Evolutionary conservation across 768 basidiomycete species (phyloP).

Genomic region (Phylloporus rhodoxanthus): DNA sequence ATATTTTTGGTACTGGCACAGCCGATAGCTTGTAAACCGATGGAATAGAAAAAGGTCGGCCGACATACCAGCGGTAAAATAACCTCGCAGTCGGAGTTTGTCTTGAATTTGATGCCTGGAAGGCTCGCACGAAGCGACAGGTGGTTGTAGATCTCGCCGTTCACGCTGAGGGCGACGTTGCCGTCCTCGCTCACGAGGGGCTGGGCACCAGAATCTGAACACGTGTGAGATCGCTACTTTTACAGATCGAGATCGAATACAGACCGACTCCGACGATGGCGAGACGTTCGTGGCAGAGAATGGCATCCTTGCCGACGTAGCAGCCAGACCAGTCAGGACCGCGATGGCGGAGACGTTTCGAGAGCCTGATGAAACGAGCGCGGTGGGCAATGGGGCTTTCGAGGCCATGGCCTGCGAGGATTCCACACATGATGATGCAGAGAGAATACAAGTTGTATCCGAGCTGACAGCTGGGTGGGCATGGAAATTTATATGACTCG

Average conservation of each 20-base stretch:
- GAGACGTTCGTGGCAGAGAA: slow-evolving; percentile 92
- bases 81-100: slow-evolving; percentile 96
- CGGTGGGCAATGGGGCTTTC: slow-evolving; percentile 66
- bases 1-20: slow-evolving; percentile 71
- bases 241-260: slow-evolving; percentile 19
- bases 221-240: background rate
- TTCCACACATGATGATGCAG: slow-evolving; percentile 73
- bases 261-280: slow-evolving; percentile 97
- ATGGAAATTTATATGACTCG: background rate
- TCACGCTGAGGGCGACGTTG: slow-evolving; percentile 81
- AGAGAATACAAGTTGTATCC: background rate
- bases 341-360: slow-evolving; percentile 86
- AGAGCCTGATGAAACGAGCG: slow-evolving; percentile 72
- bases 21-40: background rate
- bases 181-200: slow-evolving; percentile 85
- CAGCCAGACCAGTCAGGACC: slow-evolving; percentile 99
- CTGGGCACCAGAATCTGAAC: slow-evolving; percentile 89
- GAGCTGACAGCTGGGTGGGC: background rate
- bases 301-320: slow-evolving; percentile 72
- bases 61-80: slow-evolving; percentile 80
- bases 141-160: slow-evolving; percentile 99
- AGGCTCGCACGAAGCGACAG: slow-evolving; percentile 66
- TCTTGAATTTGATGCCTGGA: slow-evolving; percentile 79
- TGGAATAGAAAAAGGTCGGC: background rate
- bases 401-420: slow-evolving; percentile 79